Evolutionary conservation across 495 filamentous ascomycete species (phyloP).

Genomic region (Aspergillus campestris): DNA sequence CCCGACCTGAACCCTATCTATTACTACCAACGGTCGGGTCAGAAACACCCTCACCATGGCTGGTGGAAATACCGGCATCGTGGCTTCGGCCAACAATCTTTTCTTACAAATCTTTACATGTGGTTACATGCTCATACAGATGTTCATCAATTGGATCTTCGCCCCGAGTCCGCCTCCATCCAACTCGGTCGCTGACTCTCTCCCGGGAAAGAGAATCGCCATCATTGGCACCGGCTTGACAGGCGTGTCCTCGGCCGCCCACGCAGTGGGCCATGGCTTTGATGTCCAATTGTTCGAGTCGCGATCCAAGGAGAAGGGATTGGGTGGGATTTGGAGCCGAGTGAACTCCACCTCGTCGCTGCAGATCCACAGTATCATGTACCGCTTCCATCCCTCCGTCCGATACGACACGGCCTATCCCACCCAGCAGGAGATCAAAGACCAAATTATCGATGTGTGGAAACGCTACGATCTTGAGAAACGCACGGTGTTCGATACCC

Average conservation of each 20-base stretch:
- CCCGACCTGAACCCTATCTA: no score
- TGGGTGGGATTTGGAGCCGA: conserved; percentile 81
- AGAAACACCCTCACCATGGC: no score
- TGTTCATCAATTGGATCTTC: conserved; percentile 54
- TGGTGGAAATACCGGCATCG: no score
- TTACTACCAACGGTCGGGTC: no score
- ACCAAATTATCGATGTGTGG: conserved; percentile 65
- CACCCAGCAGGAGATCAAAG: conserved; percentile 60
- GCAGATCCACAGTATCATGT: conserved; percentile 82
- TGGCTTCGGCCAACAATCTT: conserved; percentile 21
- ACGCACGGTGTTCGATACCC: conserved; percentile 63
- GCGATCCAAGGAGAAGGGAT: conserved; percentile 45
- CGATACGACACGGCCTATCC: conserved; percentile 69
- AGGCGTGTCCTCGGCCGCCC: conserved; percentile 71
- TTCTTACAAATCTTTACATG: conserved; percentile 42
- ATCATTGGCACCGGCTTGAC: conserved; percentile 78
- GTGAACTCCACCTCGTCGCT: conserved; percentile 78
- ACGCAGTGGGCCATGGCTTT: conserved; percentile 83
- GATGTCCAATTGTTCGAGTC: conserved; percentile 73
- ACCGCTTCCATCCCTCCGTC: conserved; percentile 77
- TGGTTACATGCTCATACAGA: conserved; percentile 60
- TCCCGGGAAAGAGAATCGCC: conserved; percentile 55
- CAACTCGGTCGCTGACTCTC: conserved; percentile 35
- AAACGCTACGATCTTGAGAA: conserved; percentile 61
- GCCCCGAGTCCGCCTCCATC: conserved; percentile 60